These are phyloP conservation scores for Hymenoscyphus repandus DNA, from an alignment of 2,329 filamentous ascomycete genomes.

Conservation along the genomic window DNA sequence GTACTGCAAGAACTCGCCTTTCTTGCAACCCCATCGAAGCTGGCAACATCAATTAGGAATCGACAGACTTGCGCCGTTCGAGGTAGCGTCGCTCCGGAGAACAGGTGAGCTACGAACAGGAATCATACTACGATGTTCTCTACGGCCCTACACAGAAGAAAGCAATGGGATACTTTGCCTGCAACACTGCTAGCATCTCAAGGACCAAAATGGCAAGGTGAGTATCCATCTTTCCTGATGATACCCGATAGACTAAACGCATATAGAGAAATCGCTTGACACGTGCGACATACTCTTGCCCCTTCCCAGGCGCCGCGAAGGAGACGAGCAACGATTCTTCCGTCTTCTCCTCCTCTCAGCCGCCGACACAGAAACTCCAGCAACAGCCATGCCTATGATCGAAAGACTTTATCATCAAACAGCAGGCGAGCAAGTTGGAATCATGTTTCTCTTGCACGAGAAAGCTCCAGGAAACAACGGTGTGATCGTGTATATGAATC, in stretches of 20 bases:
- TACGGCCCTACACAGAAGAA: conserved; percentile 27
- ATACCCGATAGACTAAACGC: no score
- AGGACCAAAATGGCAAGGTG: conserved; percentile 30
- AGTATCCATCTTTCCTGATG: neutral
- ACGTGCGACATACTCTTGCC: conserved; percentile 29
- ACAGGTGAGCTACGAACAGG: neutral
- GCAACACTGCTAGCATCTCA: conserved; percentile 21
- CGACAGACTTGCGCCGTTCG: neutral
- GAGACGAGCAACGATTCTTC: conserved; percentile 16
- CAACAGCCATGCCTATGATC: conserved; percentile 22
- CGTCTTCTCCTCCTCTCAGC: conserved; percentile 28
- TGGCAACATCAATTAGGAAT: no score
- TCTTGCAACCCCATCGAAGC: no score
- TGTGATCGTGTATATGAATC: conserved; percentile 23
- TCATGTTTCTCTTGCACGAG: conserved; percentile 30
- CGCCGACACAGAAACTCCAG: conserved; percentile 16
- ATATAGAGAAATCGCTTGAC: conserved; percentile 21
- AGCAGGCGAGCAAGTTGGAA: conserved; percentile 27
- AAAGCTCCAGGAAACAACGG: conserved; percentile 16
- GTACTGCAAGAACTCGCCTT: no score
- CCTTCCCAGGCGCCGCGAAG: conserved; percentile 10
- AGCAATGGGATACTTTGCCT: conserved; percentile 27
- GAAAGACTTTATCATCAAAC: conserved; percentile 29
- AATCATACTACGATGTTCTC: conserved; percentile 27
- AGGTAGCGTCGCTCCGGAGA: neutral